Conservation (phyloP, 345 rosid genomes). For the Salix exigua region DNA sequence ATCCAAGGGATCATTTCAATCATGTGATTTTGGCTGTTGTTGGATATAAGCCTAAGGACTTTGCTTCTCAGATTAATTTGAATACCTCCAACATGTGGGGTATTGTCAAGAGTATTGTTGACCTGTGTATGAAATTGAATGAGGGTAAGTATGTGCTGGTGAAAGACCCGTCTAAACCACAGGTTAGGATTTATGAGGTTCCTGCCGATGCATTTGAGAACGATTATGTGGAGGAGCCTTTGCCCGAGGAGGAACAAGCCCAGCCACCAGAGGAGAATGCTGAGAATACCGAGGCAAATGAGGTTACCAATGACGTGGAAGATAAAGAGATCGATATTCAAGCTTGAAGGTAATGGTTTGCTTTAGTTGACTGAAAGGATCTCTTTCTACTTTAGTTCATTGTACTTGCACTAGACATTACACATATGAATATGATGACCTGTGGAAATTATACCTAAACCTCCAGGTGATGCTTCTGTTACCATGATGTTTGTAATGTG, state of each 20-base stretch:
- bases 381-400: not conserved
- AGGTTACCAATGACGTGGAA: slow-evolving; percentile 42
- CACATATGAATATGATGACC: not conserved
- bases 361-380: not conserved
- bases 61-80: slow-evolving; percentile 85
- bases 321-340: slow-evolving; percentile 46
- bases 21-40: slow-evolving; percentile 85
- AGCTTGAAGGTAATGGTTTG: slow-evolving; percentile 39
- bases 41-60: slow-evolving; percentile 88
- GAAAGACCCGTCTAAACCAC: slow-evolving; percentile 92
- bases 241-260: slow-evolving; percentile 80
- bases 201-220: slow-evolving; percentile 97
- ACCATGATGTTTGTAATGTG: not conserved
- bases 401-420: not conserved
- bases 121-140: slow-evolving; percentile 84
- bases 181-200: slow-evolving; percentile 91
- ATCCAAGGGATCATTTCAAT: slow-evolving; percentile 96
- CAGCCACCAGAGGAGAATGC: slow-evolving; percentile 71
- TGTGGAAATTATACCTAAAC: not conserved
- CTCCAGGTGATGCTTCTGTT: not conserved
- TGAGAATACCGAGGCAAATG: slow-evolving; percentile 50
- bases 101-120: slow-evolving; percentile 86
- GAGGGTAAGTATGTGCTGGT: slow-evolving; percentile 93
- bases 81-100: slow-evolving; percentile 96
- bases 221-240: slow-evolving; percentile 90